Conservation (phyloP, 805 yeast genomes). For the Ogataea zsoltii region DNA sequence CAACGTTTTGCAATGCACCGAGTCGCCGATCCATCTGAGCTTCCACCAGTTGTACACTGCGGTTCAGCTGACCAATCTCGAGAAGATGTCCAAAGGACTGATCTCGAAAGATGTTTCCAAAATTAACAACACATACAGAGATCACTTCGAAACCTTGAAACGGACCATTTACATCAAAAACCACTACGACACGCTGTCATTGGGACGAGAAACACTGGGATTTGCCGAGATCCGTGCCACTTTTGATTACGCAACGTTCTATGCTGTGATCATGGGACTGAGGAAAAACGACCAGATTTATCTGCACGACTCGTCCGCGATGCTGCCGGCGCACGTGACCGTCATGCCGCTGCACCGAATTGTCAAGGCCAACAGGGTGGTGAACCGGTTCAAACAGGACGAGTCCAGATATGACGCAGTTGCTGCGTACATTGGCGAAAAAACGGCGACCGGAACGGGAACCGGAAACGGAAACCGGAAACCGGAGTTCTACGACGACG, state of each 20-base stretch:
- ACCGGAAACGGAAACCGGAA: conserved; percentile 6
- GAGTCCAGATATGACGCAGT: conserved; percentile 28
- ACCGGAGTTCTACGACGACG: conserved; percentile 37
- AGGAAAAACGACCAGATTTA: conserved; percentile 46
- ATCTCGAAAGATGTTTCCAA: conserved; percentile 19
- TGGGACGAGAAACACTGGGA: conserved; percentile 32
- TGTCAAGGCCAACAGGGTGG: conserved; percentile 35
- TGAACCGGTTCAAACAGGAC: conserved; percentile 30
- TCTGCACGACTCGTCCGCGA: conserved; percentile 21
- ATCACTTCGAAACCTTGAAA: conserved; percentile 19
- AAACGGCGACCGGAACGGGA: conserved; percentile 10
- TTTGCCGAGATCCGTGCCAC: conserved; percentile 12
- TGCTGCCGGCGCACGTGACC: conserved; percentile 42
- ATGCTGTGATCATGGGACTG: conserved; percentile 51
- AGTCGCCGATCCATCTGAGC: conserved; percentile 44
- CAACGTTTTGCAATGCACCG: conserved; percentile 35
- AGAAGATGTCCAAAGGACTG: conserved; percentile 26
- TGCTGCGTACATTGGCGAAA: conserved; percentile 20
- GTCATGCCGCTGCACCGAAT: conserved; percentile 43
- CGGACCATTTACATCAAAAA: conserved; percentile 27
- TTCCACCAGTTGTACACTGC: conserved; percentile 40
- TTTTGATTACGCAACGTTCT: conserved; percentile 32
- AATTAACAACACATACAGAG: conserved; percentile 30
- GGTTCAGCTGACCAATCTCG: conserved; percentile 35
- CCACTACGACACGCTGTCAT: conserved; percentile 27